Evolutionary conservation across 2,329 filamentous ascomycete species (phyloP).

Genomic region (Diaporthe longicolla): DNA sequence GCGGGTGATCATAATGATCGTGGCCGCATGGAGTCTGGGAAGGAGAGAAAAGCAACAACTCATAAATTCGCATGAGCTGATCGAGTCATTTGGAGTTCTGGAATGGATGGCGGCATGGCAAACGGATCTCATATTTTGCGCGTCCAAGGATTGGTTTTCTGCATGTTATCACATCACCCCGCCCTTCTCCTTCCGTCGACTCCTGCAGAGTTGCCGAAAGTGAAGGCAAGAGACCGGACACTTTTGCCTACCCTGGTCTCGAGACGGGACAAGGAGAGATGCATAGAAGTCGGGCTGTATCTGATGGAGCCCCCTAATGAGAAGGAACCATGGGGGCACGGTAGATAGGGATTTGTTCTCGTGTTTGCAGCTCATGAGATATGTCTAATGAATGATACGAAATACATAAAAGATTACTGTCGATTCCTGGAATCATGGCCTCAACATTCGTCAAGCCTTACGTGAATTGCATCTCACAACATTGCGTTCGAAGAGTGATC

Average conservation of each 20-base stretch:
- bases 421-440: neutral
- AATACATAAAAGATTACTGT: slow-evolving; percentile 32
- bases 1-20: neutral
- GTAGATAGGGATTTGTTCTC: slow-evolving; percentile 28
- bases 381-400: slow-evolving; percentile 40
- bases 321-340: slow-evolving; percentile 8
- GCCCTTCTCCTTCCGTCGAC: neutral
- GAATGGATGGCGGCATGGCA: slow-evolving; percentile 18
- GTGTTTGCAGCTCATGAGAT: slow-evolving; percentile 38
- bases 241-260: slow-evolving; percentile 3
- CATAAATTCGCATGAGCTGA: slow-evolving; percentile 24
- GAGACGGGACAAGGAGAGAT: neutral
- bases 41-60: slow-evolving; percentile 26
- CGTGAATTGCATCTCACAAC: neutral
- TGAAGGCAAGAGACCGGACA: slow-evolving; percentile 15
- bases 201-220: neutral
- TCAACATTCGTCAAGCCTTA: neutral
- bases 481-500: neutral
- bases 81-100: slow-evolving; percentile 11
- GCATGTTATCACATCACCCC: slow-evolving; percentile 18
- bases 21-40: slow-evolving; percentile 28
- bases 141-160: slow-evolving; percentile 8
- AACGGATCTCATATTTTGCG: slow-evolving; percentile 23
- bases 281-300: slow-evolving; percentile 33
- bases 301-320: slow-evolving; percentile 18